Percentiles rank a stretch among this genome's conserved stretches.
These are phyloP conservation scores for Globisporangium iwayamae DNA, from an alignment of 352 stramenopile species.

Conservation along the genomic window DNA sequence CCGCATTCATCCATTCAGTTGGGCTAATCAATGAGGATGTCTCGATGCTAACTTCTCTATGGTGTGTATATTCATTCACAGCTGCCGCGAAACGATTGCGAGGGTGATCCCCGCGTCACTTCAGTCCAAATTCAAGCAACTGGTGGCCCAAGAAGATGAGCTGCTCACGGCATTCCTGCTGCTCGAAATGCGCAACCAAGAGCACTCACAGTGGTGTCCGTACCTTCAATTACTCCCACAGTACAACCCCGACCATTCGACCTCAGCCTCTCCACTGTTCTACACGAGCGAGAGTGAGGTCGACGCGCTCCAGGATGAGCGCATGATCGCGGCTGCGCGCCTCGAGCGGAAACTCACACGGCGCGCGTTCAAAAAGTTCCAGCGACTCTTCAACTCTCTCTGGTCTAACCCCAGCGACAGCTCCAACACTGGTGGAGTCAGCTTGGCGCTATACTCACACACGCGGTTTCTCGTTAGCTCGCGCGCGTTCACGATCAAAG, in stretches of 20 bases:
- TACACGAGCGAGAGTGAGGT: slow-evolving; percentile 26
- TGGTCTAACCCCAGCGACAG: neutral
- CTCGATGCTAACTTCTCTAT: neutral
- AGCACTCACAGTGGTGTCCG: slow-evolving; percentile 40
- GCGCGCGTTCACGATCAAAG: slow-evolving; percentile 74
- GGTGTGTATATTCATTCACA: neutral
- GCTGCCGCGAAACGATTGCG: slow-evolving; percentile 36
- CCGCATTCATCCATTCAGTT: too few relatives aligned
- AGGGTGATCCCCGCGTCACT: slow-evolving; percentile 24
- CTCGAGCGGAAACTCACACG: slow-evolving; percentile 26
- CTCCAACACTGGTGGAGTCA: neutral
- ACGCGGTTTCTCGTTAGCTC: slow-evolving; percentile 65
- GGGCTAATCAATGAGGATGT: neutral
- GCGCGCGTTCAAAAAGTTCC: slow-evolving; percentile 37
- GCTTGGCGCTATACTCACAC: slow-evolving; percentile 34
- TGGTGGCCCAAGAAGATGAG: slow-evolving; percentile 39
- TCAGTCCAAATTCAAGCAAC: slow-evolving; percentile 30
- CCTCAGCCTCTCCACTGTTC: slow-evolving; percentile 34
- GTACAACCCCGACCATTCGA: neutral
- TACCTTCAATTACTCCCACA: slow-evolving; percentile 54
- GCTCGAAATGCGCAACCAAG: slow-evolving; percentile 39
- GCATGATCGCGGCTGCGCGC: slow-evolving; percentile 27
- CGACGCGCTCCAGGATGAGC: slow-evolving; percentile 42
- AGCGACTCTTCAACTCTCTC: slow-evolving; percentile 35
- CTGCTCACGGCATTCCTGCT: slow-evolving; percentile 64